These are phyloP conservation scores for Rhizoclosmatium globosum DNA, from an alignment of 192 early-diverging fungal genomes.

Conservation along the genomic window DNA sequence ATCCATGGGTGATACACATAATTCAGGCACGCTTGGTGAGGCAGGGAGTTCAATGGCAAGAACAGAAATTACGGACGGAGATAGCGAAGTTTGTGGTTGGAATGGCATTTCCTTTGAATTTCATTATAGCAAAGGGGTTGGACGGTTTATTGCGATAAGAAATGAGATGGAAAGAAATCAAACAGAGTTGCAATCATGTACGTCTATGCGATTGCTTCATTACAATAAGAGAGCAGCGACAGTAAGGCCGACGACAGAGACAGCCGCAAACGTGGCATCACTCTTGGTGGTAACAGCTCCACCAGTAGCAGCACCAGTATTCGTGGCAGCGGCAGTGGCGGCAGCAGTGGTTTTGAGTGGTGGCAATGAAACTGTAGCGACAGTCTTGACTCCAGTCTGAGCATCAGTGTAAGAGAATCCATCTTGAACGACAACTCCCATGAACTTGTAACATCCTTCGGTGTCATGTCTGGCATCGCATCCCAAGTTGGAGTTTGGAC, in stretches of 20 bases:
- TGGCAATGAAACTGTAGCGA: neutral
- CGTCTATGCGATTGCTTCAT: neutral
- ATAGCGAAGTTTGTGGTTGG: no score
- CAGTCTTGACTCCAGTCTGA: neutral
- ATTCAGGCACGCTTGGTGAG: no score
- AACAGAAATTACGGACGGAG: no score
- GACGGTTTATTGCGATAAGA: no score
- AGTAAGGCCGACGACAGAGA: neutral
- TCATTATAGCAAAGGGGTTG: no score
- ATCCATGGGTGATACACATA: neutral
- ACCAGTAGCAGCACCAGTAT: slow-evolving; percentile 5
- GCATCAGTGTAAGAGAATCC: slow-evolving; percentile 21
- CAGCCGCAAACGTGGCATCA: neutral
- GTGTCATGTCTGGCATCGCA: slow-evolving; percentile 19
- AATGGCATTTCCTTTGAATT: no score
- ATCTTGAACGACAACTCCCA: neutral
- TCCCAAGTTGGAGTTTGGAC: neutral
- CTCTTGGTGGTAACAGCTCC: slow-evolving; percentile 7
- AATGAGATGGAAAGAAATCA: no score
- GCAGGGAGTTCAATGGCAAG: no score
- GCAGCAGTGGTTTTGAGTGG: slow-evolving; percentile 5
- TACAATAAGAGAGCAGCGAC: neutral
- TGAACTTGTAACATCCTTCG: slow-evolving; percentile 6
- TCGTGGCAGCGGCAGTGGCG: neutral
- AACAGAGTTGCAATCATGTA: no score